Evolutionary conservation across 352 stramenopile species (phyloP).

Genomic region (Globisporangium abappressorium): DNA sequence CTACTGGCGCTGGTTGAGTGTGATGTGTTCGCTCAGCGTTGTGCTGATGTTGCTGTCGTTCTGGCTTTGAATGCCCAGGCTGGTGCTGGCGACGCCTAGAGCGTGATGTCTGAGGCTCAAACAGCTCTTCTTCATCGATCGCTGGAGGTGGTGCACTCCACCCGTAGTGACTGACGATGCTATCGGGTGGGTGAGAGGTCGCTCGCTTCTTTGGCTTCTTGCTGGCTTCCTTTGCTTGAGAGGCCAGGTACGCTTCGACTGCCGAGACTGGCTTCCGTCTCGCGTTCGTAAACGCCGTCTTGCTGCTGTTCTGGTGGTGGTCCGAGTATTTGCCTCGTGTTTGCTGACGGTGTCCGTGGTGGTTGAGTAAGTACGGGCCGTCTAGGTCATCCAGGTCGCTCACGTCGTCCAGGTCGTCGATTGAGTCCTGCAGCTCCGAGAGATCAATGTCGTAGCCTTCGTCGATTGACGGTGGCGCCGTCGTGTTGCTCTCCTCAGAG

Average conservation of each 20-base stretch:
- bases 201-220: slow-evolving; percentile 2
- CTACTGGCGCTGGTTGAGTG: not conserved
- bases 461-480: not conserved
- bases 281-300: not conserved
- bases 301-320: not conserved
- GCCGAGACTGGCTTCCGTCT: not conserved
- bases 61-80: not conserved
- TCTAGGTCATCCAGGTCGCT: not conserved
- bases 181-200: not conserved
- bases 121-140: not conserved
- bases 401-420: not conserved
- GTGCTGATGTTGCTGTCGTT: not conserved
- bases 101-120: not conserved
- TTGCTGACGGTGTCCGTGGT: not conserved
- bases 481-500: slow-evolving; percentile 4
- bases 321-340: not conserved
- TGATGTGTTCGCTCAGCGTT: not conserved
- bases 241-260: not conserved
- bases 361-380: not conserved
- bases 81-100: not conserved
- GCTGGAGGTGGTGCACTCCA: not conserved
- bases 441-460: slow-evolving; percentile 5
- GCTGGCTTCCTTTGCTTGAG: not conserved
- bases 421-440: slow-evolving; percentile 7
- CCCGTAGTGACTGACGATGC: not conserved